phyloP scores from a whole-genome alignment of 2,329 filamentous ascomycete species.

The Fusarium denticulatum region DNA sequence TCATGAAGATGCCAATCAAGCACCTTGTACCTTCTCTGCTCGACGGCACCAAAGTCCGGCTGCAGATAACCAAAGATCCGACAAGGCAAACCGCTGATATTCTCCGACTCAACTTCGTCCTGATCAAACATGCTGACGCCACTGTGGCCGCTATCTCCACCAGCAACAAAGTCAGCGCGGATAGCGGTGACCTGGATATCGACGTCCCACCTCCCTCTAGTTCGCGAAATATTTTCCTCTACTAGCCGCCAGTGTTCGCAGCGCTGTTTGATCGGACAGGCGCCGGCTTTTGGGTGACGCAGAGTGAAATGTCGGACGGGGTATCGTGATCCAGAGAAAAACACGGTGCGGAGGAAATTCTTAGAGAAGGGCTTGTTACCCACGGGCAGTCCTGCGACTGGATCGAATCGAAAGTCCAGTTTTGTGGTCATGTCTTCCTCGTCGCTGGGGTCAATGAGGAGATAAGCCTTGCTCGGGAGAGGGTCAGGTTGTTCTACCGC shows the following conservation, averaged over 20 bases:
- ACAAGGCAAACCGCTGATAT: background rate
- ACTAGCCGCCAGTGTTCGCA: background rate
- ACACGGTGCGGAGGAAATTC: background rate
- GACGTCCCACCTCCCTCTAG: background rate
- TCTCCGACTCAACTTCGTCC: background rate
- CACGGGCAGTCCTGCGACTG: background rate
- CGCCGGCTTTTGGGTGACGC: accelerated
- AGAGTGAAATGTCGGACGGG: background rate
- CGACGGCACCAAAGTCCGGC: accelerated
- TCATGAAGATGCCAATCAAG: background rate
- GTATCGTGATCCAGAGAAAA: background rate
- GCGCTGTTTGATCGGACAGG: background rate
- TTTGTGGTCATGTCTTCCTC: no score
- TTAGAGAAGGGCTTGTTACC: accelerated
- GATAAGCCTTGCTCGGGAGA: background rate
- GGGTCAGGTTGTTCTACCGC: no score
- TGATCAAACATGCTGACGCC: background rate
- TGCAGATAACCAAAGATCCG: background rate
- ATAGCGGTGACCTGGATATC: background rate
- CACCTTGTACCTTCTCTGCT: background rate
- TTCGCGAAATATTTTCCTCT: accelerated
- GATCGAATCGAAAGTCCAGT: background rate
- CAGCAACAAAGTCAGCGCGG: no score
- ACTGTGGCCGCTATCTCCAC: background rate
- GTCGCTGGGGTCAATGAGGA: background rate